Base-by-base conservation (phyloP, 495 filamentous ascomycete species). In the Immersiella caudata region DNA sequence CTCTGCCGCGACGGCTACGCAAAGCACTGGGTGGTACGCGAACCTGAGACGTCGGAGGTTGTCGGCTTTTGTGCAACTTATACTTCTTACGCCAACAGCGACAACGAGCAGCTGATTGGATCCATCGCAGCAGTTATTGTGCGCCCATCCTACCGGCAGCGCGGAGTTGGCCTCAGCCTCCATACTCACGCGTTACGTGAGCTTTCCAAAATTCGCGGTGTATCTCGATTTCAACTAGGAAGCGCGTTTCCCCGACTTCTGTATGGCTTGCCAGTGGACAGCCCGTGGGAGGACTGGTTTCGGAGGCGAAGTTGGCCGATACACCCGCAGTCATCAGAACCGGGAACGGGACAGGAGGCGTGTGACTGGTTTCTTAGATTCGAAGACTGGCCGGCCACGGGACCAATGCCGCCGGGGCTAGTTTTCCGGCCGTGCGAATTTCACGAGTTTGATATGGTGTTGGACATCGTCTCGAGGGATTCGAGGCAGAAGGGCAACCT, bases 21-120 rank as follows among this genome's bases (percentile, higher is more conserved):
- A 40, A 87, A 84, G 81, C 85, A 89, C 70, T 88, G 87, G 67
- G 79, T 89, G 60, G 86, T 89, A 55, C 82, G 83, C 35, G 82
- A 86, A 24, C 80, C 83, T 5, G 79, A 74, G 57, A 82, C 75
- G 16, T 73, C 76, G 24, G 80, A 82, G 55, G 64, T 89, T 14
- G 76, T 88, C 29, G 87, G 87, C 1, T 86, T 89, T 64, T 86
- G 83, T 71, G 86, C 86, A 22, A 87, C 85, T 20, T 89, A 87
- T 75, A 83, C 80, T 69, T 85, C 79, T 61, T 88, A 84, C 74
- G 80, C 76, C 62, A 85, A 80, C 70, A 79, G 79, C 65, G 82
- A 76, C 64, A 80, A 79, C 24, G 82, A 87, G 67, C 78, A 81
- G 60, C 71, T 88, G 59, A 81, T 89, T 66, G 87, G 85, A 25